Percentiles rank a stretch among this genome's conserved stretches.
These are phyloP conservation scores for Cryptococcus sp. DNA, from an alignment of 1,284 basidiomycete species.

Conservation along the genomic window DNA sequence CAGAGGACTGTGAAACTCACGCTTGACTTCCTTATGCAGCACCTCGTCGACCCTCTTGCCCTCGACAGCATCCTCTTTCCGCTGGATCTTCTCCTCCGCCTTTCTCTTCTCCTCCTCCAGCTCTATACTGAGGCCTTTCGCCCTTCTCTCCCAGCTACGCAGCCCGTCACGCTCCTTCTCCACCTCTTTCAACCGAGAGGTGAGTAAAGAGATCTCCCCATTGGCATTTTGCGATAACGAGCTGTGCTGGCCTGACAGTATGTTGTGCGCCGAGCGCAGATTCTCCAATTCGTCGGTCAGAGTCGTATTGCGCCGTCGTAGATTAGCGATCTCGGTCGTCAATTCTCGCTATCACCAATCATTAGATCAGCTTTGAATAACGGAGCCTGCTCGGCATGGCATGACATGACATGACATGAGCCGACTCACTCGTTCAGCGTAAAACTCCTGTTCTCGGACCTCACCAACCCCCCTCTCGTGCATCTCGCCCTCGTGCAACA, in stretches of 20 bases:
- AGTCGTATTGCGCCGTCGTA: conserved; percentile 9
- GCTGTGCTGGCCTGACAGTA: conserved; percentile 22
- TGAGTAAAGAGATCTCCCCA: conserved; percentile 29
- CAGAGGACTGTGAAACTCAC: conserved; percentile 28
- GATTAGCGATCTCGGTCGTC: conserved; percentile 10
- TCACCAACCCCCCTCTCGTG: conserved; percentile 27
- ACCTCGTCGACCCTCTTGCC: conserved; percentile 32
- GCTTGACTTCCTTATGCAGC: conserved; percentile 41
- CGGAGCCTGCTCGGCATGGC: neutral
- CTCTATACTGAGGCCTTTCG: conserved; percentile 42
- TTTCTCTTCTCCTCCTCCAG: conserved; percentile 44
- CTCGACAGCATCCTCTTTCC: conserved; percentile 20
- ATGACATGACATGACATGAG: neutral
- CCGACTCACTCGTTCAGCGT: conserved; percentile 36
- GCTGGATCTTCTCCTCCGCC: conserved; percentile 24
- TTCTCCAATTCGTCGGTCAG: conserved; percentile 15
- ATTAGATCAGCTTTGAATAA: neutral
- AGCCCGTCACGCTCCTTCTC: conserved; percentile 36
- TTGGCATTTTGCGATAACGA: conserved; percentile 16
- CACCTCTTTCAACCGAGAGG: conserved; percentile 30
- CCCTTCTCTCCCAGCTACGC: conserved; percentile 38
- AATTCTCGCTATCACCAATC: conserved; percentile 10
- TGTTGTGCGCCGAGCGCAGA: conserved; percentile 23
- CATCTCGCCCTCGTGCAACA: conserved; percentile 31
- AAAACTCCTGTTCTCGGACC: conserved; percentile 31